A percentile compares a stretch with the other conserved stretches of the same genome.
phyloP scores from a whole-genome alignment of 371 early-diverging fungal species.

The Rhizopus delemar region DNA sequence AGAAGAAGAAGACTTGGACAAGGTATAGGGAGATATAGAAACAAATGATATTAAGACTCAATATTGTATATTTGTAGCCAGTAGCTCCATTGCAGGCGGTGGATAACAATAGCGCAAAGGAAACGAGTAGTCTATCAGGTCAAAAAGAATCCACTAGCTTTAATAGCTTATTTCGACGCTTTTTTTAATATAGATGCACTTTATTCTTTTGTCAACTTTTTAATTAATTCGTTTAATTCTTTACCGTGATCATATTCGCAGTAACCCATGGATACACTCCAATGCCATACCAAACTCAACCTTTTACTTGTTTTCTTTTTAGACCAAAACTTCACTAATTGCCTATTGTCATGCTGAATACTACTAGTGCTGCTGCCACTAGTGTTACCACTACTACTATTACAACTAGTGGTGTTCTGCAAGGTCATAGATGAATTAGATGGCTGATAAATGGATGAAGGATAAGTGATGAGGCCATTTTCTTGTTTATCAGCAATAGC shows the following conservation, averaged over 20 bases:
- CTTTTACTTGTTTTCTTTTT: conserved; percentile 3
- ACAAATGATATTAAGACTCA: not conserved
- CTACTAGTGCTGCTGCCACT: not conserved
- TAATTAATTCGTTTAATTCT: conserved; percentile 1
- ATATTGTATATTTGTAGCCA: conserved; percentile 9
- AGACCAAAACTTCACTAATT: conserved; percentile 2
- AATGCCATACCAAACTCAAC: conserved; percentile 21
- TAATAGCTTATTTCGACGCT: conserved; percentile 42
- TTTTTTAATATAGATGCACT: conserved; percentile 25
- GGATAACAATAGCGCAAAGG: conserved; percentile 18
- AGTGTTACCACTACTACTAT: not conserved
- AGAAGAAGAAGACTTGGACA: conserved; percentile 34
- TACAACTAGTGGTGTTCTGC: no score
- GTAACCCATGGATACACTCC: conserved; percentile 22
- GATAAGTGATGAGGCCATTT: not conserved
- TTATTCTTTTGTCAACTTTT: not conserved
- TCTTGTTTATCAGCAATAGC: not conserved
- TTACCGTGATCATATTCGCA: conserved; percentile 20
- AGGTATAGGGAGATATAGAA: conserved; percentile 7
- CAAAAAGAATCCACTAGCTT: conserved; percentile 27
- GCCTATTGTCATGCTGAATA: not conserved
- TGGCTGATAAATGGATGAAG: not conserved
- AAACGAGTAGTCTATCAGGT: conserved; percentile 15
- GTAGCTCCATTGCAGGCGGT: conserved; percentile 22
- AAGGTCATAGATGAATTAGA: no score